These are phyloP conservation scores for Cryptosporidium canis DNA, from an alignment of 169 alveolate species.

Conservation along the genomic window DNA sequence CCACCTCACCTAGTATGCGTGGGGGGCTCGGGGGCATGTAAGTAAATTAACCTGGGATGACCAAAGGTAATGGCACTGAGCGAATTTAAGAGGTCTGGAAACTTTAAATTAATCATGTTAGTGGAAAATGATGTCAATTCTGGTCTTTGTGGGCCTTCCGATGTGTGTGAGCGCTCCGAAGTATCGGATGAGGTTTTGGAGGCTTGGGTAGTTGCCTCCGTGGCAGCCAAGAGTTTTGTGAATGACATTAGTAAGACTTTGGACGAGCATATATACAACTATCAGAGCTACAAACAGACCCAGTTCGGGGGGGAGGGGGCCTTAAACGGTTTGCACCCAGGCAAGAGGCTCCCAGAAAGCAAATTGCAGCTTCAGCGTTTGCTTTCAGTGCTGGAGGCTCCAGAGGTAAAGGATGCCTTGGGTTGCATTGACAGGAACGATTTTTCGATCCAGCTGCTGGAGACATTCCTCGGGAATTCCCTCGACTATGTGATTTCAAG, in stretches of 20 bases:
- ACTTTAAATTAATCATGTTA: neutral
- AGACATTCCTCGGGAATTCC: constrained; percentile 1
- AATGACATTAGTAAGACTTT: neutral
- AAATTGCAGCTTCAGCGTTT: constrained; percentile 5
- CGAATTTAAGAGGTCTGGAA: neutral
- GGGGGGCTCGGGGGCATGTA: constrained; percentile 34
- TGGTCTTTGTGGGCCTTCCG: neutral
- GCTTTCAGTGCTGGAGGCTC: neutral
- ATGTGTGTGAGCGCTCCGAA: neutral
- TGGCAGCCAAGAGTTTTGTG: neutral
- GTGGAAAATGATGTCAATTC: neutral
- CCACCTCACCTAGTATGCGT: constrained; percentile 23
- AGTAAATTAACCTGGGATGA: constrained; percentile 26
- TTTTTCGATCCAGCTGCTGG: neutral
- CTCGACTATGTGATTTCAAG: neutral
- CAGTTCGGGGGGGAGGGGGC: neutral
- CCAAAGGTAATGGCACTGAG: neutral
- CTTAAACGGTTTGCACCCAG: neutral
- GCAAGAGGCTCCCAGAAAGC: neutral
- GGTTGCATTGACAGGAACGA: neutral
- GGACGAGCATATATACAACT: neutral
- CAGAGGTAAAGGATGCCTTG: constrained; percentile 9
- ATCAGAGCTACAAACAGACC: neutral
- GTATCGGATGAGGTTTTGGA: neutral
- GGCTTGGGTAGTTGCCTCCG: neutral